Evolutionary conservation across 1,284 basidiomycete genomes (phyloP).

Genomic region (Austroboletus niveus): DNA sequence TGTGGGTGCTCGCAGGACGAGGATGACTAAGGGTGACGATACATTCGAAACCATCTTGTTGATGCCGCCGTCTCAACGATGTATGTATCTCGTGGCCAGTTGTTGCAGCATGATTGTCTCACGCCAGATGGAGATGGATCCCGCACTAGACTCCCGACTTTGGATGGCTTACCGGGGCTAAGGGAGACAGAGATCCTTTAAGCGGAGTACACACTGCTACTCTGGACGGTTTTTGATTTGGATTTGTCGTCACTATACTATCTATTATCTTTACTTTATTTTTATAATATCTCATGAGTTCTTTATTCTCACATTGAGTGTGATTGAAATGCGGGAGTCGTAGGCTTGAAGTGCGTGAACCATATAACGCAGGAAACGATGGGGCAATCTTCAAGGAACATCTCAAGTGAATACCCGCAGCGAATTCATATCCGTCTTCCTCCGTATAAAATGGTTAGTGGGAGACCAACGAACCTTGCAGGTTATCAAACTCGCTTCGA

Average conservation of each 20-base stretch:
- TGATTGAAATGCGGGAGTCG: no score
- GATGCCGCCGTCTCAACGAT: background rate
- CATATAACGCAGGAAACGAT: no score
- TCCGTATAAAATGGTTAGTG: no score
- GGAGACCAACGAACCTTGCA: no score
- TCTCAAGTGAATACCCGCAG: no score
- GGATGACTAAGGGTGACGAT: conserved; percentile 52
- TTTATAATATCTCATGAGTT: no score
- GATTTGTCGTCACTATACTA: background rate
- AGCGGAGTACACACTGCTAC: background rate
- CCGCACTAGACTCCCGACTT: background rate
- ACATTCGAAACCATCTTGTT: conserved; percentile 53
- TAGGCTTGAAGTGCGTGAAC: no score
- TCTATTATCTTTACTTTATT: no score
- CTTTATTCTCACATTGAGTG: no score
- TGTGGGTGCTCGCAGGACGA: conserved; percentile 45
- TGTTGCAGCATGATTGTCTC: background rate
- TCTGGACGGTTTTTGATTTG: background rate
- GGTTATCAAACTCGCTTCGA: no score
- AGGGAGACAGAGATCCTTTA: conserved; percentile 11
- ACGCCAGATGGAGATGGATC: background rate
- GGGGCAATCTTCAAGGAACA: no score
- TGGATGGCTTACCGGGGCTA: conserved; percentile 12
- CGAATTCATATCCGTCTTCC: no score
- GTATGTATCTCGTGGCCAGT: background rate